Conservation (phyloP, 1,284 basidiomycete species). For the Austroboletus novae-zelandiae region DNA sequence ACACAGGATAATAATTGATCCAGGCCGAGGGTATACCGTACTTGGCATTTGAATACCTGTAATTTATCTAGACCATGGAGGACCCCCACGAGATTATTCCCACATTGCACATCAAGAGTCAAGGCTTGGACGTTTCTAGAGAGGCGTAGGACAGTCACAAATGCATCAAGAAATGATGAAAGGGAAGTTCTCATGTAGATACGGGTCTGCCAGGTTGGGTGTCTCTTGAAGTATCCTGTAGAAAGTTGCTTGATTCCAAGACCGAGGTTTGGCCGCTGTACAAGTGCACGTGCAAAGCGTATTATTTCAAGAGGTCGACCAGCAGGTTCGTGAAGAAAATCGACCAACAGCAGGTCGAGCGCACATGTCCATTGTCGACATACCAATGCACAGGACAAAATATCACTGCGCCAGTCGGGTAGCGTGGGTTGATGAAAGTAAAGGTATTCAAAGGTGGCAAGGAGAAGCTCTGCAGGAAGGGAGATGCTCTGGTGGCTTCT, state of each 20-base stretch:
- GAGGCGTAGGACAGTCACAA: too few species aligned
- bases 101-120: too few species aligned
- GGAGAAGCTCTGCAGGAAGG: slow-evolving; percentile 9
- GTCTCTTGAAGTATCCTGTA: slow-evolving; percentile 2
- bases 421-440: not conserved
- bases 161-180: not conserved
- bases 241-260: slow-evolving; percentile 12
- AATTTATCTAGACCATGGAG: slow-evolving; percentile 2
- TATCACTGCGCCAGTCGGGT: slow-evolving; percentile 4
- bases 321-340: slow-evolving; percentile 2
- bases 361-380: slow-evolving; percentile 14
- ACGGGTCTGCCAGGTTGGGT: not conserved
- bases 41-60: not conserved
- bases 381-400: slow-evolving; percentile 8
- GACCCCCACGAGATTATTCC: not conserved
- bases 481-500: not conserved
- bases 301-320: slow-evolving; percentile 1
- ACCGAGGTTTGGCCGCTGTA: not conserved
- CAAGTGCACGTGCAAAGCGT: slow-evolving; percentile 1
- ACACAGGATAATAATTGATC: slow-evolving; percentile 4
- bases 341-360: slow-evolving; percentile 6
- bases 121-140: too few species aligned
- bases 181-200: not conserved
- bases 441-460: slow-evolving; percentile 5
- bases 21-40: not conserved